A percentile compares a stretch with the other conserved stretches of the same genome.
phyloP scores from a whole-genome alignment of 1,139 yeast species.

The Lodderomyces oxycetoniae region DNA sequence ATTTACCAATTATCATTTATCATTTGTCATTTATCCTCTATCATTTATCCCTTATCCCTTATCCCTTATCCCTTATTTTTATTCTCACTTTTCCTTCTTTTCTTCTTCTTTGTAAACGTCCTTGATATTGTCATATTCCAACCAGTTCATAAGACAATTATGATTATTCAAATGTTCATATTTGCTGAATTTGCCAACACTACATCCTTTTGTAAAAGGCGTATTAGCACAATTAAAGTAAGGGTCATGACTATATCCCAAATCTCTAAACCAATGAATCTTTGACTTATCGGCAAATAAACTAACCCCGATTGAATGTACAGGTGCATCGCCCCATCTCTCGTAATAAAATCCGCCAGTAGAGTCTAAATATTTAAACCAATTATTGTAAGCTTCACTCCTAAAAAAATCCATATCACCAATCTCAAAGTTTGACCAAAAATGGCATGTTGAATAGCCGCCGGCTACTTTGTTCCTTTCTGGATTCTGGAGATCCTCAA shows the following conservation, averaged over 20 bases:
- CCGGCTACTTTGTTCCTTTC: slow-evolving; percentile 46
- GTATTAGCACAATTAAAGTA: slow-evolving; percentile 66
- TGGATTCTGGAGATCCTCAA: slow-evolving; percentile 62
- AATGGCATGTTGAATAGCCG: slow-evolving; percentile 82
- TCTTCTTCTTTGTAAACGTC: slow-evolving; percentile 9
- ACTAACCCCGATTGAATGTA: slow-evolving; percentile 70
- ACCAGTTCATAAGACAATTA: slow-evolving; percentile 74
- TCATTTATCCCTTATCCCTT: no score
- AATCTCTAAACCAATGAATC: slow-evolving; percentile 85
- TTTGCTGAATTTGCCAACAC: slow-evolving; percentile 28
- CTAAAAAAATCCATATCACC: slow-evolving; percentile 79
- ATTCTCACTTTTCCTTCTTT: background rate
- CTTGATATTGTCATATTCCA: slow-evolving; percentile 34
- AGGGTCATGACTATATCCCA: slow-evolving; percentile 75
- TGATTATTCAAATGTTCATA: slow-evolving; percentile 48
- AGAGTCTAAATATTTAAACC: slow-evolving; percentile 60
- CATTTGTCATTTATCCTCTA: no score
- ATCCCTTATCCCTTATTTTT: no score
- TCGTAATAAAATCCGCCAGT: slow-evolving; percentile 82
- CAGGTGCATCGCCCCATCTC: slow-evolving; percentile 93
- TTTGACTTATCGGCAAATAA: slow-evolving; percentile 65
- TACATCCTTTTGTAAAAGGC: slow-evolving; percentile 27
- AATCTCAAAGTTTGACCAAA: slow-evolving; percentile 84
- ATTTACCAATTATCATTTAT: no score
- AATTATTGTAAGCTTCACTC: slow-evolving; percentile 56